Base-by-base conservation (phyloP, 805 yeast species). In the Kodamaea fukazawae region DNA sequence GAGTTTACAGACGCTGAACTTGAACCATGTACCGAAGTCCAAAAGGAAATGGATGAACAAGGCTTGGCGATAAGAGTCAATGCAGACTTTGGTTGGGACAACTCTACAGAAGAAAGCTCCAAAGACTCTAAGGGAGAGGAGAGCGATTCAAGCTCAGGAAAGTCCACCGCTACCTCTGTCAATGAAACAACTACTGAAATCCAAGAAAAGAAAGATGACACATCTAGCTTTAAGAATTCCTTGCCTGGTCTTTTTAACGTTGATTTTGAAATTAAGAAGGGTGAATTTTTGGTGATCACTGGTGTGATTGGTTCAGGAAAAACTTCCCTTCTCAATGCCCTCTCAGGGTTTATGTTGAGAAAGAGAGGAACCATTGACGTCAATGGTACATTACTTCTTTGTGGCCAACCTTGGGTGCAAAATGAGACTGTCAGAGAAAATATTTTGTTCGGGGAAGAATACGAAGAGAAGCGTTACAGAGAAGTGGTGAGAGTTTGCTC, bases 251-350 rank as follows among this genome's bases (percentile, higher is more conserved):
- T 81, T 53, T 41, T 49, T 31, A 49, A 81, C 51, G 58, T 86
- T 42, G 69, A 79, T 46, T 58, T 86, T 14, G 55, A 60, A 1
- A 65, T 87, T 34, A 61, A 67, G 32, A 76, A 75, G 41, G 85
- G 86, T 15, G 95, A 86, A 54, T 76, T 89, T 37, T 64, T 87
- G 6, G 83, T 84, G 42, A 71, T 86, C 26, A 84, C 91, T 0
- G 96, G 96, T 11, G 63, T 82, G 1, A 84, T 87, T 53, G 96
- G 96, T 2, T 72, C 87, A 2, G 96, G 96, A 43, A 87, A 87
- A 55, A 68, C 90, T 0, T 83, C 93, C 1, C 63, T 88, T 17
- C 64, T 87, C 35, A 72, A 70, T 49, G 89, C 93, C 0, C 62
- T 87, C 36, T 70, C 84, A 7, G 95, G 95, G 0, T 72, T 77